phyloP scores from a whole-genome alignment of 208 protist species.

The Acanthamoeba castellanii region DNA sequence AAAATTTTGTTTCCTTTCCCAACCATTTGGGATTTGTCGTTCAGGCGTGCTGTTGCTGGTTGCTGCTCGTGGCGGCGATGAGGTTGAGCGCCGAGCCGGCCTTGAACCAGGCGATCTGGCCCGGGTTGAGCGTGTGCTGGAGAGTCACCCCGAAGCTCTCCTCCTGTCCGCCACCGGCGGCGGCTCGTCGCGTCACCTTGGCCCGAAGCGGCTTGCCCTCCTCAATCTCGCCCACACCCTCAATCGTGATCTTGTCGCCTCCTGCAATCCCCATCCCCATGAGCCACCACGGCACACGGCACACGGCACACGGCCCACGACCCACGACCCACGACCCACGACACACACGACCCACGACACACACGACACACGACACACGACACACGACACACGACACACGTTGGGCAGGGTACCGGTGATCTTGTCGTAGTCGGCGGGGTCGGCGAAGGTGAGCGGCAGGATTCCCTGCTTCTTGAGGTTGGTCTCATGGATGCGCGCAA shows the following conservation, averaged over 20 bases:
- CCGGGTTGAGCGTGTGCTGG: constrained; percentile 92
- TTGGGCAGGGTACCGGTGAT: background rate
- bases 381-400: too few species aligned
- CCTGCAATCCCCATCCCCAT: constrained; percentile 76
- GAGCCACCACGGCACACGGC: too few species aligned
- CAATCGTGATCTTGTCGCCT: constrained; percentile 82
- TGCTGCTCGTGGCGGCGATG: constrained; percentile 74
- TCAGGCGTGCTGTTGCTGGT: background rate
- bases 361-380: too few species aligned
- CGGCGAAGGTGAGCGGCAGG: constrained; percentile 91
- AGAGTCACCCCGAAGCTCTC: constrained; percentile 80
- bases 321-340: too few species aligned
- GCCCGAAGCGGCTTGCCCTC: constrained; percentile 7
- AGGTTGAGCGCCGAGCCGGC: constrained; percentile 91
- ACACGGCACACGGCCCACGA: too few species aligned
- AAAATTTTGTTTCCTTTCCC: too few species aligned
- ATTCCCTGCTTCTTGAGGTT: constrained; percentile 94
- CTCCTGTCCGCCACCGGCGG: background rate
- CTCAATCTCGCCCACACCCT: constrained; percentile 81
- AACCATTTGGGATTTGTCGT: too few species aligned
- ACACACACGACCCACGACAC: too few species aligned
- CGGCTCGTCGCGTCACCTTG: background rate
- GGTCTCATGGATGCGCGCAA: constrained; percentile 94
- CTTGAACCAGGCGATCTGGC: constrained; percentile 93
- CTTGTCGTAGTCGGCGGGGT: constrained; percentile 91